Conservation (phyloP, 495 filamentous ascomycete genomes). For the Xylaria sp. region DNA sequence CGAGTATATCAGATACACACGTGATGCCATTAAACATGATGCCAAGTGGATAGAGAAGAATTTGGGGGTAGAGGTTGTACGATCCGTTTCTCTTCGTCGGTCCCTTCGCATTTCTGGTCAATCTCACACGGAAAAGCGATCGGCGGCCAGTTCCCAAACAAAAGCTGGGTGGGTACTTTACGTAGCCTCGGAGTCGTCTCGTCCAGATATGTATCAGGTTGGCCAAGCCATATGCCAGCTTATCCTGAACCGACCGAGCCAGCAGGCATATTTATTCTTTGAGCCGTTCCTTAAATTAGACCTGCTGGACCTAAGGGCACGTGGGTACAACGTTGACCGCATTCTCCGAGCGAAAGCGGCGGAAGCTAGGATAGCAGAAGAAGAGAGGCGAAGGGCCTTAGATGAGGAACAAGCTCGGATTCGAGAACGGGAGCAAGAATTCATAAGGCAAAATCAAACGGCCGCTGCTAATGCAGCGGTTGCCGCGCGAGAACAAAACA, state of each 20-base stretch:
- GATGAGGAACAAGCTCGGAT: constrained; percentile 75
- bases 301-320: constrained; percentile 74
- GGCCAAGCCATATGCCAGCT: constrained; percentile 80
- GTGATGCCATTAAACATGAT: constrained; percentile 80
- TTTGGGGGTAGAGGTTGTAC: constrained; percentile 76
- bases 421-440: constrained; percentile 64
- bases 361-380: constrained; percentile 84
- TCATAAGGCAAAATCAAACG: constrained; percentile 52
- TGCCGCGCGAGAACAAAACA: constrained; percentile 43
- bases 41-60: constrained; percentile 89
- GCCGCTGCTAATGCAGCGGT: constrained; percentile 35
- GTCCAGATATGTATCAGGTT: constrained; percentile 85
- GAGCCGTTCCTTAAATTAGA: constrained; percentile 84
- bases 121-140: constrained; percentile 71
- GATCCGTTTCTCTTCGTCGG: constrained; percentile 73
- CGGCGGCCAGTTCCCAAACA: constrained; percentile 59
- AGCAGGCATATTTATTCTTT: constrained; percentile 83
- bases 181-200: constrained; percentile 57
- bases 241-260: constrained; percentile 81
- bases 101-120: constrained; percentile 71
- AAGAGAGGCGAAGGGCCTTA: constrained; percentile 74
- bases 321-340: constrained; percentile 94
- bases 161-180: constrained; percentile 48
- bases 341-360: constrained; percentile 85
- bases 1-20: constrained; percentile 63